These are phyloP conservation scores for Didymella arachidicola DNA, from an alignment of 2,329 filamentous ascomycete genomes.

Conservation along the genomic window DNA sequence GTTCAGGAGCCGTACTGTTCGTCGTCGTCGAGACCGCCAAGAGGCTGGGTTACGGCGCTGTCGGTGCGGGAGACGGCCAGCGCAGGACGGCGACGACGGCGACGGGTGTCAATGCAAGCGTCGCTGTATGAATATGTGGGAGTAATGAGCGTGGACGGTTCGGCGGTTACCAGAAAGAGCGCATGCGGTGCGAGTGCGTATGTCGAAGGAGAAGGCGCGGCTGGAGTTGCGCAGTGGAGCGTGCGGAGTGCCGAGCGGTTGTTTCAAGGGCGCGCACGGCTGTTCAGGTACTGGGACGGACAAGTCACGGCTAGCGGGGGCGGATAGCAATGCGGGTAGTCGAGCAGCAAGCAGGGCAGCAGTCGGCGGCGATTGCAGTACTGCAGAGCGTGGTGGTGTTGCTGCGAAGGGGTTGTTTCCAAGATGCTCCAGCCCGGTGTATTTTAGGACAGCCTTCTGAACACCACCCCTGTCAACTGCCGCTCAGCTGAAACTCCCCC, in stretches of 20 bases:
- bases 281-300: slow-evolving; percentile 8
- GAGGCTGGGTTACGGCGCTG: slow-evolving; percentile 36
- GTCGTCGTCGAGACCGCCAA: slow-evolving; percentile 32
- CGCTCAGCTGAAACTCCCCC: slow-evolving; percentile 14
- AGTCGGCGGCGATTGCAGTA: slow-evolving; percentile 5
- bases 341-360: slow-evolving; percentile 5
- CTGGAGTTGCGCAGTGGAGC: slow-evolving; percentile 6
- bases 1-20: slow-evolving; percentile 16
- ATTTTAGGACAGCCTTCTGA: slow-evolving; percentile 10
- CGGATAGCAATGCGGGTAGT: slow-evolving; percentile 4
- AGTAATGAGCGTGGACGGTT: slow-evolving; percentile 14
- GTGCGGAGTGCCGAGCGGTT: slow-evolving; percentile 17
- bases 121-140: slow-evolving; percentile 5
- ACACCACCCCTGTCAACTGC: slow-evolving; percentile 12
- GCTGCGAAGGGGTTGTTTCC: slow-evolving; percentile 12
- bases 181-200: slow-evolving; percentile 13
- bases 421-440: slow-evolving; percentile 10
- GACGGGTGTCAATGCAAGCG: not conserved
- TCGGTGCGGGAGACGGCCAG: slow-evolving; percentile 35
- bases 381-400: slow-evolving; percentile 7
- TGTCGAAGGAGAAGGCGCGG: slow-evolving; percentile 12
- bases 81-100: slow-evolving; percentile 20
- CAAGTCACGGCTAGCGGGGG: slow-evolving; percentile 15
- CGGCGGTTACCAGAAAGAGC: slow-evolving; percentile 10
- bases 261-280: slow-evolving; percentile 22